Conservation (phyloP, 805 yeast species). For the Saccharomycopsis babjevae region DNA sequence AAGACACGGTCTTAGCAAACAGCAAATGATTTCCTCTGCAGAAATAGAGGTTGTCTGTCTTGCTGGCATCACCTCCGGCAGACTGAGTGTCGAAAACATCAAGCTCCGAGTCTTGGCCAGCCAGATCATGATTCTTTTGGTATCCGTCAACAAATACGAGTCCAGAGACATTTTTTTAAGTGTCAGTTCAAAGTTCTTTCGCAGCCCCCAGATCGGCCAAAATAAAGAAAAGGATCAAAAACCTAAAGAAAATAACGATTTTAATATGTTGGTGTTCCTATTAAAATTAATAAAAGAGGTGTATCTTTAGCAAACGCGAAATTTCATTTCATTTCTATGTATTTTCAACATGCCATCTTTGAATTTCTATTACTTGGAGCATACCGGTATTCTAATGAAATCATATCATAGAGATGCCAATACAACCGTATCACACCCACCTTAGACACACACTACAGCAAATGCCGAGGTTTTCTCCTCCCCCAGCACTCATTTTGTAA, state of each 20-base stretch:
- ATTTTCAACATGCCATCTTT: background rate
- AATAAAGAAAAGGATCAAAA: conserved; percentile 26
- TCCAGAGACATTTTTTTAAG: conserved; percentile 29
- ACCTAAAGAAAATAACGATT: conserved; percentile 28
- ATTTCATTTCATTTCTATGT: background rate
- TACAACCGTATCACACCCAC: too few species aligned
- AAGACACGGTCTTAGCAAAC: conserved; percentile 21
- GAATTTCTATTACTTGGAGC: background rate
- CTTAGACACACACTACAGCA: too few species aligned
- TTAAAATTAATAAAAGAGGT: conserved; percentile 26
- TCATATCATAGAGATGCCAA: too few species aligned
- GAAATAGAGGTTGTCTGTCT: conserved; percentile 38
- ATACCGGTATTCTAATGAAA: too few species aligned
- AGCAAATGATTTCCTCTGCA: conserved; percentile 20
- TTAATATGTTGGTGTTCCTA: conserved; percentile 36
- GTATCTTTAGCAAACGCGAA: conserved; percentile 15
- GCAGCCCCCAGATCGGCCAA: background rate
- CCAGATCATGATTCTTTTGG: conserved; percentile 27
- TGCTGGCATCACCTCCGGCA: conserved; percentile 27
- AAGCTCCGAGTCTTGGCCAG: conserved; percentile 39
- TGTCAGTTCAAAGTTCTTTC: conserved; percentile 35
- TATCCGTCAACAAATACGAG: conserved; percentile 8
- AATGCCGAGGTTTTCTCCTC: too few species aligned
- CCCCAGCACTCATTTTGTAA: background rate
- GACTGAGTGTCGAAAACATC: conserved; percentile 31